Conservation (phyloP, 371 early-diverging fungal species). For the Nematocida sp. region DNA sequence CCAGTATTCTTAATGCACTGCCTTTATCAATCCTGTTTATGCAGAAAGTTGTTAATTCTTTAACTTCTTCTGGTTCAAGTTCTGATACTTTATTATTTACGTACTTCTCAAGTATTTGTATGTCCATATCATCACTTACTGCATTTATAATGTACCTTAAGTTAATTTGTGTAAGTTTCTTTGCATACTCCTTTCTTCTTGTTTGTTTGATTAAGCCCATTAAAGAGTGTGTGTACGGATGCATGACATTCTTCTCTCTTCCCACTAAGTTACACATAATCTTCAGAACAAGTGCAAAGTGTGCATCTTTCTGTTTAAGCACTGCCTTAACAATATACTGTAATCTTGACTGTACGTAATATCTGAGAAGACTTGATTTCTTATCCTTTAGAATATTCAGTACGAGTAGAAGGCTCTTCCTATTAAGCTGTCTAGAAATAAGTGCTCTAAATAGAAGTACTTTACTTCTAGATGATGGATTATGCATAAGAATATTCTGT, state of each 20-base stretch:
- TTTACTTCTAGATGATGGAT: constrained; percentile 1
- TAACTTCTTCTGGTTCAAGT: not conserved
- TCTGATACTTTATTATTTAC: not conserved
- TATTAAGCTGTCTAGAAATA: not conserved
- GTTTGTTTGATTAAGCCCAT: constrained; percentile 33
- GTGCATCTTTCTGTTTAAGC: not conserved
- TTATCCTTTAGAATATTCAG: constrained; percentile 35
- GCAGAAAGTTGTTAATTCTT: constrained; percentile 6
- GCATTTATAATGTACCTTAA: constrained; percentile 6
- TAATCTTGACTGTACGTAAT: constrained; percentile 19
- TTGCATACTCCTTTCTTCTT: constrained; percentile 11
- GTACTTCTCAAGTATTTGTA: constrained; percentile 39
- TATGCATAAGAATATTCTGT: constrained; percentile 2
- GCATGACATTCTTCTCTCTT: constrained; percentile 47
- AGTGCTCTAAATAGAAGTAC: not conserved
- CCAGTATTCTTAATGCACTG: not conserved
- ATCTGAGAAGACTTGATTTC: constrained; percentile 28
- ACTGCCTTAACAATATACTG: constrained; percentile 3
- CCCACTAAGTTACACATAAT: constrained; percentile 25
- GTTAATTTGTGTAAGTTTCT: not conserved
- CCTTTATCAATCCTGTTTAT: not conserved
- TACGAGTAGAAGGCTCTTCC: not conserved
- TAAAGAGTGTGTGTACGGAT: constrained; percentile 20
- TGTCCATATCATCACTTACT: constrained; percentile 7
- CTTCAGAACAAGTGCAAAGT: not conserved